Conservation (phyloP, 2,329 filamentous ascomycete species). For the Fragosphaeria purpurea region DNA sequence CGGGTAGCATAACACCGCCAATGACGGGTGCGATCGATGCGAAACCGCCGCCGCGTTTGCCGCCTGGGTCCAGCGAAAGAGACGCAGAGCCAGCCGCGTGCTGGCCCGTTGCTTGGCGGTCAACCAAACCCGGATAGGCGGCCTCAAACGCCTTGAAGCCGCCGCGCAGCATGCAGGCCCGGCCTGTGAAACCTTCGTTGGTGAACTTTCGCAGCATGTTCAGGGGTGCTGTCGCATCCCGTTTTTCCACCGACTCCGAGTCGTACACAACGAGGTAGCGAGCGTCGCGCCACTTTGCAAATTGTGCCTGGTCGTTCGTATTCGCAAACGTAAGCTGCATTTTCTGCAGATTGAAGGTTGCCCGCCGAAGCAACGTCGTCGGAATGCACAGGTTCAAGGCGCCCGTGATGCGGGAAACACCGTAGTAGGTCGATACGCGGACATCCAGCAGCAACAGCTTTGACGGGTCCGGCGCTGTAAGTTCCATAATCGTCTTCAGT, state of each 20-base stretch:
- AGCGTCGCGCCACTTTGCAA: constrained; percentile 65
- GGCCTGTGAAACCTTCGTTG: constrained; percentile 69
- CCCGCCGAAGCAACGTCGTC: constrained; percentile 82
- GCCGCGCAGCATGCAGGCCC: constrained; percentile 65
- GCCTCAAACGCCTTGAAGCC: constrained; percentile 69
- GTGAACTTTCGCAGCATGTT: constrained; percentile 93
- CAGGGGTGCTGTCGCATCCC: constrained; percentile 68
- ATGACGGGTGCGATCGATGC: constrained; percentile 60
- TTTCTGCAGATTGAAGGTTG: constrained; percentile 82
- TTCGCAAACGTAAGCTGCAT: constrained; percentile 77
- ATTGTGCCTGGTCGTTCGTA: constrained; percentile 57
- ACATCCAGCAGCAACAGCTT: constrained; percentile 67
- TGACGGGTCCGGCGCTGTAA: constrained; percentile 22
- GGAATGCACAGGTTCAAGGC: constrained; percentile 91
- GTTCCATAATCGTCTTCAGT: constrained; percentile 46
- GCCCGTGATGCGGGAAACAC: constrained; percentile 62
- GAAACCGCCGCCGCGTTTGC: constrained; percentile 27
- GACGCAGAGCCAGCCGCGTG: constrained; percentile 29
- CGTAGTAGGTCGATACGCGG: constrained; percentile 75
- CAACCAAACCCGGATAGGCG: constrained; percentile 55
- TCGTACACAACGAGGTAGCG: constrained; percentile 84
- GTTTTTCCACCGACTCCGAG: constrained; percentile 60
- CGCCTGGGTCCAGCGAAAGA: constrained; percentile 39
- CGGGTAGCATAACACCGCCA: constrained; percentile 77
- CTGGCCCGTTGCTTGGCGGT: constrained; percentile 32